Evolutionary conservation across 2,329 filamentous ascomycete species (phyloP).

Genomic region (Zelopaecilomyces penicillatus): DNA sequence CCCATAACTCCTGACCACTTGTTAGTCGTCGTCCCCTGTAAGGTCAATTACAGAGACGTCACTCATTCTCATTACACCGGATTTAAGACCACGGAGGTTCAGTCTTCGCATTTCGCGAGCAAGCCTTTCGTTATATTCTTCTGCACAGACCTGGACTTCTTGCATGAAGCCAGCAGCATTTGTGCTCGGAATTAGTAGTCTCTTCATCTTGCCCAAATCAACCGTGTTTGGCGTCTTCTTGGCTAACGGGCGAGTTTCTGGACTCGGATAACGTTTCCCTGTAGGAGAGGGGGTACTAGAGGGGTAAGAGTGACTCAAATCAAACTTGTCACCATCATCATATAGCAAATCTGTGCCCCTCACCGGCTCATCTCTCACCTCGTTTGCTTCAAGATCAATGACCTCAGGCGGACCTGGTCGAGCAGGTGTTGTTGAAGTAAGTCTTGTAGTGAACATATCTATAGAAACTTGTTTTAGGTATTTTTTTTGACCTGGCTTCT

Average conservation of each 20-base stretch:
- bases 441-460: slow-evolving; percentile 18
- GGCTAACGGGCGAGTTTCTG: no score
- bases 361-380: slow-evolving; percentile 1
- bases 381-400: slow-evolving; percentile 1
- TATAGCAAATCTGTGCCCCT: no score
- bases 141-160: slow-evolving; percentile 19
- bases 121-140: slow-evolving; percentile 18
- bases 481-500: slow-evolving; percentile 5
- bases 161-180: slow-evolving; percentile 32
- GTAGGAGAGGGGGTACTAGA: neutral
- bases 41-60: slow-evolving; percentile 27
- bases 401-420: no score
- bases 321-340: neutral
- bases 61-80: slow-evolving; percentile 19
- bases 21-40: slow-evolving; percentile 11
- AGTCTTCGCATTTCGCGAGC: slow-evolving; percentile 13
- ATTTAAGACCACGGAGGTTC: slow-evolving; percentile 9
- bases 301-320: neutral
- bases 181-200: slow-evolving; percentile 28
- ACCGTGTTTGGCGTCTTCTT: no score
- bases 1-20: no score
- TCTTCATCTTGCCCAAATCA: slow-evolving; percentile 22
- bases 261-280: neutral
- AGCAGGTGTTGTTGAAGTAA: slow-evolving; percentile 1
- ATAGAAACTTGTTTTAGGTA: slow-evolving; percentile 27